phyloP scores from a whole-genome alignment of 2,329 filamentous ascomycete genomes.

The Alternaria hordeiaustralica region DNA sequence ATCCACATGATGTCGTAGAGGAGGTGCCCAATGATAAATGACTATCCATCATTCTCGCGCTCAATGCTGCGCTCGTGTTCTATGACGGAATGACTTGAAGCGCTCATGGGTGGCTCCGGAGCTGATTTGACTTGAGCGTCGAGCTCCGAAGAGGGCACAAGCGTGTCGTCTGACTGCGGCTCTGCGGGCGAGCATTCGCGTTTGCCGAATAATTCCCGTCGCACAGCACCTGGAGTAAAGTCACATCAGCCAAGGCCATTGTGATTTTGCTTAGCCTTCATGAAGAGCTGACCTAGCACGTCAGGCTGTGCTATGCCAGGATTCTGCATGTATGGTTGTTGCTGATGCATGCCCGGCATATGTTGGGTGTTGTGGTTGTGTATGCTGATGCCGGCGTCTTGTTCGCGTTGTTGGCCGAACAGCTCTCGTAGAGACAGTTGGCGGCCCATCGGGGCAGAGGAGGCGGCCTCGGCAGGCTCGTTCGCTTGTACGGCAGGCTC shows the following conservation, averaged over 20 bases:
- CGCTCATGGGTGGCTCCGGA: not conserved
- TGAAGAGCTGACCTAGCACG: conserved; percentile 44
- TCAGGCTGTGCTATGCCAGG: conserved; percentile 32
- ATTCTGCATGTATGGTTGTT: conserved; percentile 33
- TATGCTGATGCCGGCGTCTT: conserved; percentile 60
- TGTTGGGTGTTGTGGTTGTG: conserved; percentile 50
- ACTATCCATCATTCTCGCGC: not conserved
- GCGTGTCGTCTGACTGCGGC: not conserved
- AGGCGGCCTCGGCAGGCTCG: conserved; percentile 37
- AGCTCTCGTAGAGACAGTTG: conserved; percentile 61
- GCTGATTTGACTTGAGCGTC: not conserved
- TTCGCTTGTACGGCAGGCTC: conserved; percentile 32
- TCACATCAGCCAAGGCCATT: conserved; percentile 37
- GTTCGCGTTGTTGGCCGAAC: conserved; percentile 61
- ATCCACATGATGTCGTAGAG: conserved; percentile 6
- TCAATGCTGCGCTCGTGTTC: not conserved
- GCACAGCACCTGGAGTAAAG: not conserved
- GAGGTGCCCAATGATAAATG: not conserved
- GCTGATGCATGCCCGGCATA: conserved; percentile 42
- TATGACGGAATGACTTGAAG: not conserved
- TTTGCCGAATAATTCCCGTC: not conserved
- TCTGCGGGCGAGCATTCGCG: not conserved
- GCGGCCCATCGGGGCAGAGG: conserved; percentile 58
- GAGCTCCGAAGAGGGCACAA: not conserved
- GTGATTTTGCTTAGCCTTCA: conserved; percentile 46